Conservation (phyloP, 495 filamentous ascomycete genomes). For the Letharia columbiana region DNA sequence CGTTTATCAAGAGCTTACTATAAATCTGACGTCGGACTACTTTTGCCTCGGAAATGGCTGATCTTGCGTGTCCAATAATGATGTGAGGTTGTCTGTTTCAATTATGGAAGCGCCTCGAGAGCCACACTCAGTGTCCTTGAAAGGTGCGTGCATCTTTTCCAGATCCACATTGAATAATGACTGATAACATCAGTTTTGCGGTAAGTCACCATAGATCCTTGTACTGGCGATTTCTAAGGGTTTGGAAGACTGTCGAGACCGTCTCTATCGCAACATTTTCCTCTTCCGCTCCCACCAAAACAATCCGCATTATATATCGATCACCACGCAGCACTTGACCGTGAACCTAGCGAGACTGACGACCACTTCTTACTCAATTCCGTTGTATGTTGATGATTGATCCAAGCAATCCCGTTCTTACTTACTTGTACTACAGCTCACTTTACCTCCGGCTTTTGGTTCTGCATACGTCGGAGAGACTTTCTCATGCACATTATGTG, state of each 20-base stretch:
- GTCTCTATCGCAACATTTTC: constrained; percentile 47
- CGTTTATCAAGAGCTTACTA: not conserved
- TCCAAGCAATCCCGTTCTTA: not conserved
- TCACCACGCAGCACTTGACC: constrained; percentile 43
- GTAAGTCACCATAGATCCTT: constrained; percentile 29
- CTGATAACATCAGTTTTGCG: constrained; percentile 40
- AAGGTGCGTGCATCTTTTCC: constrained; percentile 45
- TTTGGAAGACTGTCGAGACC: constrained; percentile 45
- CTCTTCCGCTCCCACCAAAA: constrained; percentile 40
- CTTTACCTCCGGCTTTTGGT: constrained; percentile 87
- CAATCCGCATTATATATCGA: constrained; percentile 37
- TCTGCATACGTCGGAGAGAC: constrained; percentile 93
- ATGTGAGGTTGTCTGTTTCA: not conserved
- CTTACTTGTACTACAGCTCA: constrained; percentile 44
- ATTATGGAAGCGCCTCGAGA: constrained; percentile 41
- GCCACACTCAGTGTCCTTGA: constrained; percentile 77
- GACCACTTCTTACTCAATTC: constrained; percentile 53
- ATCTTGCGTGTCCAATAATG: no score
- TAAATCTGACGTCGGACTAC: not conserved
- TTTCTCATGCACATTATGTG: constrained; percentile 88
- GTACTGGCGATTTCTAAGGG: not conserved
- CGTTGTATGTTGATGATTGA: constrained; percentile 34
- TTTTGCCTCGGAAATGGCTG: not conserved
- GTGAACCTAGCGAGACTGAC: constrained; percentile 40
- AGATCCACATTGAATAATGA: constrained; percentile 4